Conservation (phyloP, 495 filamentous ascomycete species). For the Lasiosphaeriaceae sp. region DNA sequence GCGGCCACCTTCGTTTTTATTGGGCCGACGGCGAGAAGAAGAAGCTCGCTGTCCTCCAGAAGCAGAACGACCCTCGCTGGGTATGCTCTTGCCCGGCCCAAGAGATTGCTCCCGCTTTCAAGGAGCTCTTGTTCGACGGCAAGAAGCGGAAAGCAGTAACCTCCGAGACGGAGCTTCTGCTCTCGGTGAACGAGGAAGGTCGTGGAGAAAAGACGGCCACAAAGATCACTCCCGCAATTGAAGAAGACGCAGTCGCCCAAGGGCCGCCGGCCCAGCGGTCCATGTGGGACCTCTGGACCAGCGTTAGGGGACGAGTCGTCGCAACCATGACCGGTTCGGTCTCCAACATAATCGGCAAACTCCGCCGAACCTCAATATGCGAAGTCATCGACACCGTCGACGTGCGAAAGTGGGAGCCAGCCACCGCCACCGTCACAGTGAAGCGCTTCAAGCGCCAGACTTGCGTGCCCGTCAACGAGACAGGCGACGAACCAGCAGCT, state of each 20-base stretch:
- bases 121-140: too few relatives aligned
- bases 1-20: too few relatives aligned
- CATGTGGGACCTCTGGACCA: neutral
- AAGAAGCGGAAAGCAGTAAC: too few relatives aligned
- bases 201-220: too few relatives aligned
- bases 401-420: conserved; percentile 6
- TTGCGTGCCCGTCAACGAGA: neutral
- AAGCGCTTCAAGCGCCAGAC: conserved; percentile 26
- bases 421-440: conserved; percentile 15
- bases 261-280: too few relatives aligned
- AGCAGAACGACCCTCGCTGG: too few relatives aligned
- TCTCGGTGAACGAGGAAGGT: neutral
- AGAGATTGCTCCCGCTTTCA: too few relatives aligned
- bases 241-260: too few relatives aligned
- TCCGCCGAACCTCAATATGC: conserved; percentile 1
- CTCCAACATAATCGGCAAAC: conserved; percentile 8
- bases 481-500: neutral
- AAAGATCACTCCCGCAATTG: too few relatives aligned
- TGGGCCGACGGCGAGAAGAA: too few relatives aligned
- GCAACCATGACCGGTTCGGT: conserved; percentile 18
- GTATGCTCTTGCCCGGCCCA: too few relatives aligned
- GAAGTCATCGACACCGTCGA: conserved; percentile 19
- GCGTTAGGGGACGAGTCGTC: conserved; percentile 6
- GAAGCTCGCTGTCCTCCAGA: too few relatives aligned
- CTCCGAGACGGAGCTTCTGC: neutral